Base-by-base conservation (phyloP, 345 rosid genomes). In the Schrenkiella parvula region DNA sequence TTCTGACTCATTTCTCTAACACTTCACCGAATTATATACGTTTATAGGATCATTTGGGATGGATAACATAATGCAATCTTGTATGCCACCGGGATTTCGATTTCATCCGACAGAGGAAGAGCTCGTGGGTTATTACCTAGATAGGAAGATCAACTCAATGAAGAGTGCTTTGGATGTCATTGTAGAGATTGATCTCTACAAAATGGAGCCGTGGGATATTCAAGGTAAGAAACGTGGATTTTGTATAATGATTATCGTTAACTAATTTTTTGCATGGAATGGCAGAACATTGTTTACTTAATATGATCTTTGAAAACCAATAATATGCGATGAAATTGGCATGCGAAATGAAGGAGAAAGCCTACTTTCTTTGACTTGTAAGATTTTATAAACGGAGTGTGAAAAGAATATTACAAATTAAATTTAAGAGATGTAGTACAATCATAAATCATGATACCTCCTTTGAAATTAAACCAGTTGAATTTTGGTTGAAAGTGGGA, bases 61-160 rank as follows among this genome's bases (percentile, higher is more conserved):
- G 95, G 87, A 90, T 76, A 76, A 76, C 72, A 59, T 78, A 47
- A 73, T 86, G 86, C 91, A 90, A 58, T 76, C 91, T 1, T 71
- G 84, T 18, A 87, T 93, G 59, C 98, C 97, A 12, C 98, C 98
- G 1, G 98, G 98, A 21, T 93, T 91, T 75, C 81, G 98, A 74
- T 93, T 93, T 79, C 97, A 85, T 69, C 98, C 98, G 6, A 93
- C 98, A 0, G 98, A 93, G 80, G 98, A 91, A 80, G 98, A 93
- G 67, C 97, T 93, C 23, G 97, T 93, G 28, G 98, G 97, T 19
- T 93, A 91, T 78, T 93, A 93, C 80, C 91, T 93, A 67, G 82
- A 74, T 29, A 81, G 97, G 81, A 93, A 89, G 86, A 88, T 87
- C 66, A 68, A 83, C 72, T 86, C 89, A 1, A 52, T 89, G 70